Percentiles rank a stretch among this genome's conserved stretches.
phyloP scores from a whole-genome alignment of 495 filamentous ascomycete genomes.

The Bathelium albidoporum region DNA sequence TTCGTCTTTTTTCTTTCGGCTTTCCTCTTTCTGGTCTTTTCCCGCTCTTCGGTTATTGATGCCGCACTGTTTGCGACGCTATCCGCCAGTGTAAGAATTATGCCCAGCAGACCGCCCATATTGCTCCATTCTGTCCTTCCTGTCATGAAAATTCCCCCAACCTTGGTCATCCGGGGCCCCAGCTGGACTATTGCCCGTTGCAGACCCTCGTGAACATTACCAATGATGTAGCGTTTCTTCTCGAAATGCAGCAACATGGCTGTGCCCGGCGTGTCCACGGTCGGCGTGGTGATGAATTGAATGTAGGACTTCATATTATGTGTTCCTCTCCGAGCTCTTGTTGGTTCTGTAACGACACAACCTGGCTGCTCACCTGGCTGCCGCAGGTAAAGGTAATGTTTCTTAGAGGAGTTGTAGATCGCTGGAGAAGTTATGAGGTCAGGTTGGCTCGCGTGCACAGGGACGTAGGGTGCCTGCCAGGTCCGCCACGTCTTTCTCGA shows the following conservation, averaged over 20 bases:
- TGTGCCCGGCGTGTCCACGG: slow-evolving; percentile 79
- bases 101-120: slow-evolving; percentile 70
- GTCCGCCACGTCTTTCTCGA: not conserved
- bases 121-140: slow-evolving; percentile 65
- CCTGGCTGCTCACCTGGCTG: not conserved
- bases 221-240: slow-evolving; percentile 75
- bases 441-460: not conserved
- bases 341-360: not conserved
- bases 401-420: not conserved
- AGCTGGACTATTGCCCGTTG: slow-evolving; percentile 67
- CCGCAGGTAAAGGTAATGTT: not conserved
- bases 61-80: slow-evolving; percentile 27
- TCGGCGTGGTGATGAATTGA: slow-evolving; percentile 71
- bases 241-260: slow-evolving; percentile 67
- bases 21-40: slow-evolving; percentile 10
- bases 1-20: slow-evolving; percentile 23
- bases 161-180: slow-evolving; percentile 46
- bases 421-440: not conserved
- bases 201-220: slow-evolving; percentile 70
- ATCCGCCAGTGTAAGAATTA: slow-evolving; percentile 76
- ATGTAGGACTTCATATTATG: slow-evolving; percentile 56
- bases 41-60: slow-evolving; percentile 18
- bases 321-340: not conserved
- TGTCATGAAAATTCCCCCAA: slow-evolving; percentile 69
- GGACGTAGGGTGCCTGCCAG: not conserved